Base-by-base conservation (phyloP, 2,329 filamentous ascomycete genomes). In the Fusarium buxicola region DNA sequence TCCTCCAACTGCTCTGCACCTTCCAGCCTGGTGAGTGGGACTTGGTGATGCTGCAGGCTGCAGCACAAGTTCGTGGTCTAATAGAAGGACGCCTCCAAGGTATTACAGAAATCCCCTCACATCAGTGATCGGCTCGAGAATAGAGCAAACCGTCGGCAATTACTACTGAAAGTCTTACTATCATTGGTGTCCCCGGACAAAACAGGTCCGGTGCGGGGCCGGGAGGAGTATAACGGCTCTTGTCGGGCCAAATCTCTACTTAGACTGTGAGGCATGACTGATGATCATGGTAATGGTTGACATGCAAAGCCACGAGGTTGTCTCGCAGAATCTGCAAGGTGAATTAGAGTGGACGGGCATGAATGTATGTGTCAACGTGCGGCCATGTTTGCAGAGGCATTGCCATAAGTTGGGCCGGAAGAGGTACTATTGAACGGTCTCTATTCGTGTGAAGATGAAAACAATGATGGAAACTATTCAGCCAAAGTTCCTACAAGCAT, bases 71-170 rank as follows among this genome's bases (percentile, higher is more conserved):
- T 51, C 15, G 32, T 45, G 2, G 88, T 91, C 51, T 85, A 89
- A 77, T 81, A 86, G 77, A 82, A 84, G 73, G 86, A 90, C 66
- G 88, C 89, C 60, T 81, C 75, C 67, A 48, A 62, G 57, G 72
- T 69, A 56, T 58, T 25, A 8, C 21, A 21, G 21, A 21, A 21
- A 6, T 21, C 6, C 21, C 21, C 21, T 21, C 21, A 21, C 21
- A n/a, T n/a, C n/a, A n/a, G n/a, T n/a, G n/a, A n/a, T n/a, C n/a
- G n/a, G n/a, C n/a, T n/a, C n/a, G n/a, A n/a, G n/a, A n/a, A n/a
- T n/a, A n/a, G n/a, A 4, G 24, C 5, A 5, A 16, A 7, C 13
- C 10, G 13, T 35, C 16, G 16, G 2, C 5, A 18, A 3, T 8
- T 21, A 5, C 16, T 7, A 9, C 30, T 13, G 10, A 12, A 6